Base-by-base conservation (phyloP, 164 flowering plant species). In the Magnolia changhungtana region DNA sequence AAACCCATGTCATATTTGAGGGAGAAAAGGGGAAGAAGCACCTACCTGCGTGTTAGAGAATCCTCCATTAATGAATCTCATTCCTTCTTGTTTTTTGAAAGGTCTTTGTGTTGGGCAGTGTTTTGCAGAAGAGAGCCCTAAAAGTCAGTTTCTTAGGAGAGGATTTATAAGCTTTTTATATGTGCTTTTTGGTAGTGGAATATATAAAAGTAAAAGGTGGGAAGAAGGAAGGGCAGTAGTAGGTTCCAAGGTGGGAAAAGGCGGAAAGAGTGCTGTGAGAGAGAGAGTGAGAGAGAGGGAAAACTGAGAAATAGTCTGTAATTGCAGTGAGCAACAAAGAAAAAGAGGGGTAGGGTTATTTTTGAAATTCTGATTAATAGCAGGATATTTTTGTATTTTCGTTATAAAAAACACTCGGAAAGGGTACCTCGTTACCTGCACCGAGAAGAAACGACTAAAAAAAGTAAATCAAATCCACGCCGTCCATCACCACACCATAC, bases 31-130 rank as follows among this genome's bases (percentile, higher is more conserved):
- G 18, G 27, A 14, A 68, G 50, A n/a, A 37, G 31, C 6, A 68
- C 19, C 49, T 29, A 37, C 29, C 16, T 16, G 63, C 3, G 67
- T 59, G 19, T 61, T 51, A 20, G 77, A 72, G 69, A 72, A 77
- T 71, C 64, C 71, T 63, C 79, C 79, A 77, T 77, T 77, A 77
- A 71, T 71, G 79, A 50, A 63, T 50, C 61, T 23, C 27, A 49
- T 55, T 55, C 20, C 21, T 61, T 61, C 13, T 55, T 68, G 20
- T 55, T 68, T 20, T 67, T 67, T 37, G 50, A 23, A 13, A 27
- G 24, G 64, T 67, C 71, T 27, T 58, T 68, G 72, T 69, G 63
- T 37, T 59, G 72, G 65, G 18, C 72, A 55, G 67, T 45, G 21
- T 71, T 55, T 55, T 71, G 74, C 69, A 61, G 69, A 5, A 63